Conservation (phyloP, 495 filamentous ascomycete species). For the Podospora comata region DNA sequence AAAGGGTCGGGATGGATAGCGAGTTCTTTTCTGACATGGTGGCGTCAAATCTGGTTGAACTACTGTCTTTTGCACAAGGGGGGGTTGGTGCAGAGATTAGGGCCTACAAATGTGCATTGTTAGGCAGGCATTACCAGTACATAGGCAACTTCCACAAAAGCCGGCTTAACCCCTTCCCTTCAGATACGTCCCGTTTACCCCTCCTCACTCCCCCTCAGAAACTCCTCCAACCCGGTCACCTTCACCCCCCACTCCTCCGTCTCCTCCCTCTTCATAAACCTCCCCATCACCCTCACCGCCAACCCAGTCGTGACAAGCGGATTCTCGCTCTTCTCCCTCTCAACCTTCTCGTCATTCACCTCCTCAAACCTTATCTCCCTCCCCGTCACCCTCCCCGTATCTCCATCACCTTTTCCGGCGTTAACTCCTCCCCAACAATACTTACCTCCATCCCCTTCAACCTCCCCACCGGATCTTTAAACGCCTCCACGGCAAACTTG, state of each 20-base stretch:
- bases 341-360: slow-evolving; percentile 40
- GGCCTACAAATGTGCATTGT: too few relatives aligned
- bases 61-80: too few relatives aligned
- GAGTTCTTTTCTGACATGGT: too few relatives aligned
- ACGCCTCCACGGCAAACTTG: slow-evolving; percentile 43
- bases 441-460: slow-evolving; percentile 41
- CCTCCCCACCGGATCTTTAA: slow-evolving; percentile 35
- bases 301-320: slow-evolving; percentile 22
- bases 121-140: too few relatives aligned
- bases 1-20: not conserved
- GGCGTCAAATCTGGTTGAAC: too few relatives aligned
- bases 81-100: too few relatives aligned
- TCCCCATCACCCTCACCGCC: slow-evolving; percentile 29
- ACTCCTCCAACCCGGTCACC: slow-evolving; percentile 38
- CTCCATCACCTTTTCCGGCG: slow-evolving; percentile 32
- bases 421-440: slow-evolving; percentile 40
- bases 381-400: slow-evolving; percentile 28
- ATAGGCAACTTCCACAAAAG: too few relatives aligned
- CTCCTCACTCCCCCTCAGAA: slow-evolving; percentile 39
- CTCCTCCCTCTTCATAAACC: slow-evolving; percentile 38
- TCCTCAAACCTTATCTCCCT: slow-evolving; percentile 35
- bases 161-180: not conserved
- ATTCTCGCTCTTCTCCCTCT: slow-evolving; percentile 28
- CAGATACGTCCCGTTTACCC: slow-evolving; percentile 28
- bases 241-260: slow-evolving; percentile 30